Evolutionary conservation across 2,329 filamentous ascomycete genomes (phyloP).

Genomic region (Laburnicola sp.): DNA sequence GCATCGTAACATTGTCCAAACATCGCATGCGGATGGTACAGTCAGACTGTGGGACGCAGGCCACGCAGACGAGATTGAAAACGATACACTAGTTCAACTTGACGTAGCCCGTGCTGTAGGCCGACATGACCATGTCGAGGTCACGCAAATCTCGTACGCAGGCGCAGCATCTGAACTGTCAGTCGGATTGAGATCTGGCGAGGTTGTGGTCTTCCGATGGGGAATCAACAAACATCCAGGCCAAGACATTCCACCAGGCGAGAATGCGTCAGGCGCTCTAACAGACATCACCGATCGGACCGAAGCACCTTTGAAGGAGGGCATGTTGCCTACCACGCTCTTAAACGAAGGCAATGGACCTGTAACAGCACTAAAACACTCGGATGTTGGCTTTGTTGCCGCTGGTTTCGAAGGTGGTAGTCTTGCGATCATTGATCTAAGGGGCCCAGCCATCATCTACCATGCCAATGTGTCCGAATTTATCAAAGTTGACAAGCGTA

Average conservation of each 20-base stretch:
- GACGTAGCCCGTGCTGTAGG: constrained; percentile 83
- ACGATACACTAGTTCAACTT: constrained; percentile 76
- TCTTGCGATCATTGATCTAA: constrained; percentile 80
- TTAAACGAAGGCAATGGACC: constrained; percentile 83
- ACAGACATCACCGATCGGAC: constrained; percentile 73
- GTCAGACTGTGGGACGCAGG: constrained; percentile 93
- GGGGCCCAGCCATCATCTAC: constrained; percentile 83
- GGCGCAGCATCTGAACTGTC: constrained; percentile 82
- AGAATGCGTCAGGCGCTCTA: constrained; percentile 56
- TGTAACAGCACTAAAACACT: constrained; percentile 77
- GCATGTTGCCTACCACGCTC: constrained; percentile 76
- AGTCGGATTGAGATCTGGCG: constrained; percentile 79
- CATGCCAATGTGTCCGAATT: constrained; percentile 73
- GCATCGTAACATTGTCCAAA: constrained; percentile 79
- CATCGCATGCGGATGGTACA: constrained; percentile 86
- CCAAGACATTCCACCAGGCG: constrained; percentile 60
- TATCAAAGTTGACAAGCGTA: constrained; percentile 72
- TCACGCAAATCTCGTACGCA: constrained; percentile 79
- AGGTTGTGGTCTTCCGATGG: constrained; percentile 86
- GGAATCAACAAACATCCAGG: constrained; percentile 76
- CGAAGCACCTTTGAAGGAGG: constrained; percentile 75
- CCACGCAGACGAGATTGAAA: constrained; percentile 91
- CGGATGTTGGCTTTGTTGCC: constrained; percentile 91
- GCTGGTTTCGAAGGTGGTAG: constrained; percentile 82
- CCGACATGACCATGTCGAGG: constrained; percentile 73